Conservation (phyloP, 2,329 filamentous ascomycete genomes). For the Clonostachys byssicola region DNA sequence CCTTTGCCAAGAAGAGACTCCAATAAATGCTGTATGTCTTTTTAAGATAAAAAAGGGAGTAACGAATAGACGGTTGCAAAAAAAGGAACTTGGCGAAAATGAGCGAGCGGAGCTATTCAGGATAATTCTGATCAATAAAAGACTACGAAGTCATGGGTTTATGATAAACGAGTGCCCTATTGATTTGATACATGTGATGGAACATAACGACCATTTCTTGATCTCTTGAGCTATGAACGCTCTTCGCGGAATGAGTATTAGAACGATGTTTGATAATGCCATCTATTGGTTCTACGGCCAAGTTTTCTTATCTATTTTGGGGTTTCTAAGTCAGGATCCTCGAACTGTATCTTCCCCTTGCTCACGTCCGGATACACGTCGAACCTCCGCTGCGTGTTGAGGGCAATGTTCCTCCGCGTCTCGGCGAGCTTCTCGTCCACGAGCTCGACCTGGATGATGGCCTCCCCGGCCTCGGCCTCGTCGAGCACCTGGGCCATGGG, state of each 20-base stretch:
- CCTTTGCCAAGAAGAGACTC: slow-evolving; percentile 79
- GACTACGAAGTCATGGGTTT: no score
- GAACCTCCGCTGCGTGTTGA: slow-evolving; percentile 81
- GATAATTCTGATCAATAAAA: no score
- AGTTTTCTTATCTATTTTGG: no score
- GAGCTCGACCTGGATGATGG: slow-evolving; percentile 71
- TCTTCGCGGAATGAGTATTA: no score
- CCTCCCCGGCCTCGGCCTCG: slow-evolving; percentile 75
- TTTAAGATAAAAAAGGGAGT: slow-evolving; percentile 1
- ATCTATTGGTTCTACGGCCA: no score
- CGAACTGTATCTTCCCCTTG: slow-evolving; percentile 41
- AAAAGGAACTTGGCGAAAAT: no score
- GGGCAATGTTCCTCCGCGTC: slow-evolving; percentile 77
- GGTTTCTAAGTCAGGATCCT: slow-evolving; percentile 5
- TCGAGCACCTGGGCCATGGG: slow-evolving; percentile 80
- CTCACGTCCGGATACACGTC: slow-evolving; percentile 94
- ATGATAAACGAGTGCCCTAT: no score
- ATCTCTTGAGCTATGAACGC: no score
- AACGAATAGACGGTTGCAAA: not conserved
- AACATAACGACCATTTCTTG: no score
- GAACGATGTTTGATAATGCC: no score
- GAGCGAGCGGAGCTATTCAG: no score
- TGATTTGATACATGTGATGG: no score
- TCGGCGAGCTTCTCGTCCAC: slow-evolving; percentile 65
- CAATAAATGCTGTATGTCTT: slow-evolving; percentile 32